Evolutionary conservation across 2,329 filamentous ascomycete species (phyloP).

Genomic region (Monosporascus ibericus): DNA sequence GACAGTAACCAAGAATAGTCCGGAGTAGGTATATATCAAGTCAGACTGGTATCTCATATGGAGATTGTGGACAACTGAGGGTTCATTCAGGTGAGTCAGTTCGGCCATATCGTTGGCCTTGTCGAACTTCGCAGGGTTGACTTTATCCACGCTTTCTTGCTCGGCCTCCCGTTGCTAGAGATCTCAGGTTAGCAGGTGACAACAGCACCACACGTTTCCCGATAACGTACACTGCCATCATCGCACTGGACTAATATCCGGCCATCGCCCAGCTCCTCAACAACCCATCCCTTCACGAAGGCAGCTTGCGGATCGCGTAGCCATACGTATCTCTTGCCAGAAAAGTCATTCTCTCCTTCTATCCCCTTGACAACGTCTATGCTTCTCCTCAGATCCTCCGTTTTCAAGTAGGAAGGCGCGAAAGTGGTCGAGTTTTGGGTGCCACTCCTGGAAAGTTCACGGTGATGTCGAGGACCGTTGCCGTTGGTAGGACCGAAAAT

Average conservation of each 20-base stretch:
- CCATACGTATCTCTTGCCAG: conserved; percentile 97
- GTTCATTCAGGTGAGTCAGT: conserved; percentile 94
- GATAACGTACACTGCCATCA: conserved; percentile 68
- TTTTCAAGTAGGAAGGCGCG: conserved; percentile 92
- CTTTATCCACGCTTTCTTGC: conserved; percentile 87
- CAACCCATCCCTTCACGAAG: conserved; percentile 87
- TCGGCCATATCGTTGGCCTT: conserved; percentile 99
- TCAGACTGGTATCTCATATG: conserved; percentile 93
- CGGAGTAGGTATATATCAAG: conserved; percentile 97
- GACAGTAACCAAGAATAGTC: conserved; percentile 91
- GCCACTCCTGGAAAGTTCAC: conserved; percentile 58
- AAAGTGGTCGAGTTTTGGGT: conserved; percentile 73
- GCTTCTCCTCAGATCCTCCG: conserved; percentile 62
- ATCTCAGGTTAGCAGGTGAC: conserved; percentile 8
- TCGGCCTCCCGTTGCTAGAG: conserved; percentile 78
- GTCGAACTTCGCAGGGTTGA: conserved; percentile 99
- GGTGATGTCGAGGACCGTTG: conserved; percentile 32
- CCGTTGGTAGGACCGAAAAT: conserved; percentile 31
- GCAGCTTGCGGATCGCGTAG: conserved; percentile 79
- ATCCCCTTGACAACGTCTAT: conserved; percentile 62
- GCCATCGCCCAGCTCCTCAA: conserved; percentile 68
- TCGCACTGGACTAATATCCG: conserved; percentile 85
- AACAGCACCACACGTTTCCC: conserved; percentile 1
- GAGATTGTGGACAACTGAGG: conserved; percentile 94
- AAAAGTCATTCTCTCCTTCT: conserved; percentile 98